phyloP scores from a whole-genome alignment of 2,329 filamentous ascomycete species.

The Ilyonectria robusta region DNA sequence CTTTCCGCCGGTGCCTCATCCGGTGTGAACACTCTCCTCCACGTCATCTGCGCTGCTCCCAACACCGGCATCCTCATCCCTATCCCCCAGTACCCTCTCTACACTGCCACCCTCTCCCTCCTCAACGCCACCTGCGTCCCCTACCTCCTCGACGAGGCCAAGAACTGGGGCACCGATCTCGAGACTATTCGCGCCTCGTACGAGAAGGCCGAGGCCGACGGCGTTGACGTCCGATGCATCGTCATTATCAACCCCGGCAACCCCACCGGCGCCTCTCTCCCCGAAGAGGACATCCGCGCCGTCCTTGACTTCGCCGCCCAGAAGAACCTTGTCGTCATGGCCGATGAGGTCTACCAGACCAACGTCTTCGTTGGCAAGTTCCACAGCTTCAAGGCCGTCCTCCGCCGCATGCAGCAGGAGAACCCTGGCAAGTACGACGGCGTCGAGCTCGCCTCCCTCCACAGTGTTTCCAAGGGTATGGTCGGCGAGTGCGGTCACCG shows the following conservation, averaged over 20 bases:
- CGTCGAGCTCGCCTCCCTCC: slow-evolving; percentile 91
- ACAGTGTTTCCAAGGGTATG: slow-evolving; percentile 98
- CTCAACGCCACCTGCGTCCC: slow-evolving; percentile 90
- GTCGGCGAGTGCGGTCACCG: slow-evolving; percentile 98
- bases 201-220: slow-evolving; percentile 80
- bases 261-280: slow-evolving; percentile 90
- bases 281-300: slow-evolving; percentile 82
- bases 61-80: slow-evolving; percentile 90
- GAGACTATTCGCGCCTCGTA: slow-evolving; percentile 81
- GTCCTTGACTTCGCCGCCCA: slow-evolving; percentile 91
- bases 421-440: slow-evolving; percentile 82
- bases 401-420: slow-evolving; percentile 85
- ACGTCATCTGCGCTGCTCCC: slow-evolving; percentile 85
- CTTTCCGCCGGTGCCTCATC: slow-evolving; percentile 93
- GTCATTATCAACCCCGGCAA: slow-evolving; percentile 99
- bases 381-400: slow-evolving; percentile 92
- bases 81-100: slow-evolving; percentile 98
- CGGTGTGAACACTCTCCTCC: slow-evolving; percentile 93
- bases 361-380: slow-evolving; percentile 97
- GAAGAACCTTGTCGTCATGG: slow-evolving; percentile 89
- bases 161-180: slow-evolving; percentile 90
- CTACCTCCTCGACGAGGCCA: slow-evolving; percentile 91
- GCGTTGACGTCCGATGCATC: slow-evolving; percentile 90
- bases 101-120: slow-evolving; percentile 91
- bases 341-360: slow-evolving; percentile 99